phyloP scores from a whole-genome alignment of 1,284 basidiomycete species.

The Moesziomyces globuligerus region DNA sequence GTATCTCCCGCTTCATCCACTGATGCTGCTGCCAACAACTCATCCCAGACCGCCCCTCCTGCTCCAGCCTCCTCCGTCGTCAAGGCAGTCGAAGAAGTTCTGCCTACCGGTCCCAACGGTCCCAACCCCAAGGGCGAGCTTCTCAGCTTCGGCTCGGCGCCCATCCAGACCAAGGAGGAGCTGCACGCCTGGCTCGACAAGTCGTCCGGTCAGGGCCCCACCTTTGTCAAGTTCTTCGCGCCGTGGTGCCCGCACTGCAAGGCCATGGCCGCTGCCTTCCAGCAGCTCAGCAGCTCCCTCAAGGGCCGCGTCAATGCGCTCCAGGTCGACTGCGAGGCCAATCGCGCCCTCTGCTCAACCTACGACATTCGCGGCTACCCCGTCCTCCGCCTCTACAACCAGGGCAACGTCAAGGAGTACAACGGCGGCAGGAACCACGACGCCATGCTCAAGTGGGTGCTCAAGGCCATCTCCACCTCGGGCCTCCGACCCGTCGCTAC shows the following conservation, averaged over 20 bases:
- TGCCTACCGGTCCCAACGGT: constrained; percentile 52
- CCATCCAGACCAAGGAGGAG: constrained; percentile 39
- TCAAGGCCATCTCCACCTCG: constrained; percentile 48
- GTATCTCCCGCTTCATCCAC: constrained; percentile 3
- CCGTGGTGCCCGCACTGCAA: constrained; percentile 66
- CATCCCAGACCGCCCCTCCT: constrained; percentile 6
- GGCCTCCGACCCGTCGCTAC: constrained; percentile 40
- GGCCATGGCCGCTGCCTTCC: constrained; percentile 59
- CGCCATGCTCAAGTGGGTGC: constrained; percentile 59
- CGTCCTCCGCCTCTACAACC: constrained; percentile 56
- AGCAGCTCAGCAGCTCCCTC: constrained; percentile 47
- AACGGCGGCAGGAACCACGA: constrained; percentile 53
- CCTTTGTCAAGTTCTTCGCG: constrained; percentile 66
- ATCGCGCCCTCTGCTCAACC: constrained; percentile 43
- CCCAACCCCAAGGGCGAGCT: constrained; percentile 57
- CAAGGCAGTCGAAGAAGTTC: constrained; percentile 15
- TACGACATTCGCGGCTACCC: constrained; percentile 57
- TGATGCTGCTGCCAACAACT: constrained; percentile 1
- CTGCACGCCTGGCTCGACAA: constrained; percentile 51
- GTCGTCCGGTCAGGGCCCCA: constrained; percentile 53
- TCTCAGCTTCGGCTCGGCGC: constrained; percentile 48
- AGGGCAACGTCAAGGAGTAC: constrained; percentile 55
- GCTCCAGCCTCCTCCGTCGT: constrained; percentile 8
- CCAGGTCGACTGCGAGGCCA: constrained; percentile 62
- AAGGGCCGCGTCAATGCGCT: constrained; percentile 60